These are phyloP conservation scores for Gamarada debralockiae DNA, from an alignment of 495 filamentous ascomycete genomes.

Conservation along the genomic window DNA sequence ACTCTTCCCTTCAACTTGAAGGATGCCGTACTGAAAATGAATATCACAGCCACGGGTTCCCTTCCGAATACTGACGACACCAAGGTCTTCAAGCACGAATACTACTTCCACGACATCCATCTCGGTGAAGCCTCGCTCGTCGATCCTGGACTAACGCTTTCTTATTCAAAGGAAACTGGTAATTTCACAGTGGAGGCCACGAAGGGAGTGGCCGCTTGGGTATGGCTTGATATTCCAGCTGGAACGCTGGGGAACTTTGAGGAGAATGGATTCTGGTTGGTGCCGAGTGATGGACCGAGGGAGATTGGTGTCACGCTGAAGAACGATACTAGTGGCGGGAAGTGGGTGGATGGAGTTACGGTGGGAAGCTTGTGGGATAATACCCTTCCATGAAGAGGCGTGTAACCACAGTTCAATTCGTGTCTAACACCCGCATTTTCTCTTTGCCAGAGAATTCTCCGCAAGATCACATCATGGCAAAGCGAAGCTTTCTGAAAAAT, in stretches of 20 bases:
- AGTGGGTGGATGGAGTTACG: conserved; percentile 52
- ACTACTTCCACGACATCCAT: conserved; percentile 50
- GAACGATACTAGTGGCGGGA: conserved; percentile 34
- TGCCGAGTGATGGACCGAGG: conserved; percentile 46
- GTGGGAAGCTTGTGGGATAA: conserved; percentile 65
- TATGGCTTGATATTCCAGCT: conserved; percentile 60
- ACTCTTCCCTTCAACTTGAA: conserved; percentile 33
- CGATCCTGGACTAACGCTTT: conserved; percentile 50
- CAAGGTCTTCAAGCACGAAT: conserved; percentile 50
- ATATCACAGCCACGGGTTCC: conserved; percentile 46
- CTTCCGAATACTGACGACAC: conserved; percentile 48
- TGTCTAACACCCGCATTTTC: too few species aligned
- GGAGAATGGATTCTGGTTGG: conserved; percentile 55
- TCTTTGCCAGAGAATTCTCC: too few species aligned
- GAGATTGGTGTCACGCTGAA: conserved; percentile 44
- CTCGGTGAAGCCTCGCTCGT: conserved; percentile 49
- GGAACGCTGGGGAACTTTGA: conserved; percentile 58
- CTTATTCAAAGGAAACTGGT: conserved; percentile 30
- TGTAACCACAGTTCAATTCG: too few species aligned
- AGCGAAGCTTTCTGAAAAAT: too few species aligned
- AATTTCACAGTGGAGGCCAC: conserved; percentile 56
- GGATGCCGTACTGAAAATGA: conserved; percentile 52
- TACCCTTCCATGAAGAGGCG: conserved; percentile 34
- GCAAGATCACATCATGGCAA: too few species aligned
- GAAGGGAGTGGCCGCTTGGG: conserved; percentile 58